These are phyloP conservation scores for Lachnellula subtilissima DNA, from an alignment of 2,329 filamentous ascomycete genomes.

Conservation along the genomic window DNA sequence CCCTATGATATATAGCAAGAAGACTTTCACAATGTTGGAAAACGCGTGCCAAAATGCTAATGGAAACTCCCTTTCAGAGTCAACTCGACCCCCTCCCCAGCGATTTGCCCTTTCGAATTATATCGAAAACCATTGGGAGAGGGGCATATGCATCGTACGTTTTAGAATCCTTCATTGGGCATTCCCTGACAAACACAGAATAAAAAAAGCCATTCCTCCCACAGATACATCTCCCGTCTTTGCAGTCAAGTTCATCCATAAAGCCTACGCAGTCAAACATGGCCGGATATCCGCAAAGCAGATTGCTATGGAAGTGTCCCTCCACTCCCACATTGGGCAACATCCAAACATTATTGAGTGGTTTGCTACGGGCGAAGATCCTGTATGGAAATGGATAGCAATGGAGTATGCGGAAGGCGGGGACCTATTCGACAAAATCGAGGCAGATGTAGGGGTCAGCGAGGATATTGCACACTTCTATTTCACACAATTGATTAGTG, in stretches of 20 bases:
- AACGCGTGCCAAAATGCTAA: slow-evolving; percentile 19
- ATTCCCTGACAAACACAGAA: slow-evolving; percentile 20
- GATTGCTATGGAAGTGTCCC: slow-evolving; percentile 82
- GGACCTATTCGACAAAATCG: slow-evolving; percentile 98
- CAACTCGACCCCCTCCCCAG: slow-evolving; percentile 81
- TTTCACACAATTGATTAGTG: slow-evolving; percentile 85
- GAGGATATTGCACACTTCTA: slow-evolving; percentile 96
- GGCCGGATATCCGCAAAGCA: slow-evolving; percentile 87
- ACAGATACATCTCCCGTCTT: slow-evolving; percentile 70
- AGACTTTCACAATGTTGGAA: background rate
- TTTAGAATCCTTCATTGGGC: background rate
- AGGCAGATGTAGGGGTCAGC: slow-evolving; percentile 91
- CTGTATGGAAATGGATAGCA: slow-evolving; percentile 90
- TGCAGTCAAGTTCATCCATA: slow-evolving; percentile 98
- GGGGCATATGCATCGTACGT: slow-evolving; percentile 94
- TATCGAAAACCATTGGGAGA: slow-evolving; percentile 94
- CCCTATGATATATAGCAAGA: slow-evolving; percentile 3
- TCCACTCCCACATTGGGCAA: slow-evolving; percentile 82
- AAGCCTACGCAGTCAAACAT: slow-evolving; percentile 84
- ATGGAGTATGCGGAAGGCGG: slow-evolving; percentile 97
- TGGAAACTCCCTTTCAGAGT: slow-evolving; percentile 56
- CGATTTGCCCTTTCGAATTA: slow-evolving; percentile 85
- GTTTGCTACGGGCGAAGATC: slow-evolving; percentile 81
- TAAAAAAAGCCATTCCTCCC: slow-evolving; percentile 84
- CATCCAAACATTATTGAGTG: slow-evolving; percentile 94